Evolutionary conservation across 2,329 filamentous ascomycete species (phyloP).

Genomic region (Fusarium staphyleae): DNA sequence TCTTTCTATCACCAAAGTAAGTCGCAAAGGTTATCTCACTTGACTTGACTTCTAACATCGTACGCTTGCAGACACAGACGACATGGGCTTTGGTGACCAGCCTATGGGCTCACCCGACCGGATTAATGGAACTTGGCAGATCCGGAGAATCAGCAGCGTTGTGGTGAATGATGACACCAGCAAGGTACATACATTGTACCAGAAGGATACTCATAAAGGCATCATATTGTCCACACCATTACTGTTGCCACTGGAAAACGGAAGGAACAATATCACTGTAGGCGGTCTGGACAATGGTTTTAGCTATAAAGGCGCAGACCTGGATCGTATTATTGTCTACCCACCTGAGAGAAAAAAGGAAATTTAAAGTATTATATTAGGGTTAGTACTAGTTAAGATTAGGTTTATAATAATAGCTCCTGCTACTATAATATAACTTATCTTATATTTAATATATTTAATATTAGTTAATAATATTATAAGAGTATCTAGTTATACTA

Average conservation of each 20-base stretch:
- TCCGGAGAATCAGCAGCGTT: constrained; percentile 66
- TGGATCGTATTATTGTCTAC: constrained; percentile 67
- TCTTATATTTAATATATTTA: too few relatives aligned
- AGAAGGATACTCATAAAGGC: constrained; percentile 63
- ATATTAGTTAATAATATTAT: too few relatives aligned
- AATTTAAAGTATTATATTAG: constrained; percentile 11
- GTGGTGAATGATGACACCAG: constrained; percentile 59
- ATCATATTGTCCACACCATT: constrained; percentile 66
- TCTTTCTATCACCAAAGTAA: constrained; percentile 62
- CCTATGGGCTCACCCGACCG: constrained; percentile 64
- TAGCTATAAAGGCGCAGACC: constrained; percentile 63
- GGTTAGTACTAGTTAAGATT: too few relatives aligned
- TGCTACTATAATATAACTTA: too few relatives aligned
- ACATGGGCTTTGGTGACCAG: constrained; percentile 66
- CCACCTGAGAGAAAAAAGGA: constrained; percentile 53
- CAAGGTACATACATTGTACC: constrained; percentile 57
- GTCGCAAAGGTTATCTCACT: neutral
- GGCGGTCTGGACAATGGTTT: constrained; percentile 64
- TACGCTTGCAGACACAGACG: constrained; percentile 54
- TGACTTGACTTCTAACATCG: neutral
- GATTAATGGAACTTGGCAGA: constrained; percentile 65
- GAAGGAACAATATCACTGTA: constrained; percentile 62
- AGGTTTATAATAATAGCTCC: too few relatives aligned
- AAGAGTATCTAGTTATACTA: too few relatives aligned
- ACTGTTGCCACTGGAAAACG: constrained; percentile 59